A percentile compares a stretch with the other conserved stretches of the same genome.
Conservation (phyloP, 179 eudicot genomes). For the Dionaea muscipula region DNA sequence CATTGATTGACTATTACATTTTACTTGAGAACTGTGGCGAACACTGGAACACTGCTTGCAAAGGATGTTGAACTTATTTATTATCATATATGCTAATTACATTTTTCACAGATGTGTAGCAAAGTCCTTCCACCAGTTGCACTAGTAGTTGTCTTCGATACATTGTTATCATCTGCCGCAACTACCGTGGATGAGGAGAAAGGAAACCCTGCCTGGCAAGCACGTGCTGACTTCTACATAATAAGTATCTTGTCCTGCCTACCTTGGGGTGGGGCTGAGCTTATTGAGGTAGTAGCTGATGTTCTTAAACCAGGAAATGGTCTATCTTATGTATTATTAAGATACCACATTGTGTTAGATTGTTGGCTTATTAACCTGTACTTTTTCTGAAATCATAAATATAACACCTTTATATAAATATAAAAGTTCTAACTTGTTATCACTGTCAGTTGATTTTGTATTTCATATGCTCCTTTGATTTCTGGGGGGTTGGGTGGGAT, state of each 20-base stretch:
- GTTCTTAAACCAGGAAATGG: neutral
- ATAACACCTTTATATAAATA: too few relatives aligned
- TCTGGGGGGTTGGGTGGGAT: too few relatives aligned
- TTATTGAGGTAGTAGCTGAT: conserved; percentile 51
- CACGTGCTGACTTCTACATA: conserved; percentile 91
- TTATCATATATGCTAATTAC: neutral
- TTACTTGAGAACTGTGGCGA: too few relatives aligned
- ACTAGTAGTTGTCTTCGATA: conserved; percentile 63
- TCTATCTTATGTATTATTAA: neutral
- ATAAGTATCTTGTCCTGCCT: conserved; percentile 71
- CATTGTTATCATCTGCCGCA: conserved; percentile 88
- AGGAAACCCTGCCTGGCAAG: conserved; percentile 99
- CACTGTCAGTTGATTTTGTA: too few relatives aligned
- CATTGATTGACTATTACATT: too few relatives aligned
- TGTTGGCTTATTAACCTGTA: too few relatives aligned
- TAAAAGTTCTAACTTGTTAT: too few relatives aligned
- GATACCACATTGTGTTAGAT: neutral
- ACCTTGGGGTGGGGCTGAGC: conserved; percentile 99
- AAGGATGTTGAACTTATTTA: too few relatives aligned
- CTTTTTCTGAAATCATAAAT: too few relatives aligned
- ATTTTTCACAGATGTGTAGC: conserved; percentile 75
- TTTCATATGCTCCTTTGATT: too few relatives aligned
- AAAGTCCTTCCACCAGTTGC: conserved; percentile 83
- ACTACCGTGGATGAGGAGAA: conserved; percentile 93
- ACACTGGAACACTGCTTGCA: too few relatives aligned